Conservation (phyloP, 345 rosid species). For the Gossypium sturtianum region DNA sequence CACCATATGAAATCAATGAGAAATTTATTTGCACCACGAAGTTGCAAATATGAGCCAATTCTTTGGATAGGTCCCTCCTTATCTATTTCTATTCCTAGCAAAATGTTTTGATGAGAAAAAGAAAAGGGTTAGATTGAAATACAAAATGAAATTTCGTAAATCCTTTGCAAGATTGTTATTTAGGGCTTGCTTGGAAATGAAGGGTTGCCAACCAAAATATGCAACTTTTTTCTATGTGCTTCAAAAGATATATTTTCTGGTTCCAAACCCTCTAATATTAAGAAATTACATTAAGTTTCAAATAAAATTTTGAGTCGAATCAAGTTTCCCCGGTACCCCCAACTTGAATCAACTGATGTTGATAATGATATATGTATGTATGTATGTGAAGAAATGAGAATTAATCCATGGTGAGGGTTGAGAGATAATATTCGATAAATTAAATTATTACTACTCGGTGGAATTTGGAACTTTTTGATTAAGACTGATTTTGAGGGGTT, state of each 20-base stretch:
- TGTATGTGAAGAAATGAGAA: no score
- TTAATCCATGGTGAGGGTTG: background rate
- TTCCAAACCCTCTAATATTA: no score
- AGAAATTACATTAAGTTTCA: no score
- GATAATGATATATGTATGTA: background rate
- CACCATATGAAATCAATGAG: no score
- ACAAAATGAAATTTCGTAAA: background rate
- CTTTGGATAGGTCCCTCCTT: no score
- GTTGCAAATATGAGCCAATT: no score
- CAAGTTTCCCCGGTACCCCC: no score
- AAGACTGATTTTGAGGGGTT: background rate
- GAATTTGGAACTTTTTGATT: conserved; percentile 7
- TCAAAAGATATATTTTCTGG: background rate
- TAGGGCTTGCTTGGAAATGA: conserved; percentile 18
- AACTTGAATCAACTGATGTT: no score
- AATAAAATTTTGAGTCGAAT: no score
- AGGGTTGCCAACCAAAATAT: conserved; percentile 7
- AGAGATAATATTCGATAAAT: background rate
- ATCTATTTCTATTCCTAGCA: no score
- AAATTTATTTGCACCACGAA: no score
- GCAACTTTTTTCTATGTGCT: background rate
- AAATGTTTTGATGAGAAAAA: background rate
- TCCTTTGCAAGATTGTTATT: background rate
- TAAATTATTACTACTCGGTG: background rate
- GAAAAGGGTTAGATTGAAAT: background rate